Base-by-base conservation (phyloP, 345 rosid genomes). In the Murraya koenigii region DNA sequence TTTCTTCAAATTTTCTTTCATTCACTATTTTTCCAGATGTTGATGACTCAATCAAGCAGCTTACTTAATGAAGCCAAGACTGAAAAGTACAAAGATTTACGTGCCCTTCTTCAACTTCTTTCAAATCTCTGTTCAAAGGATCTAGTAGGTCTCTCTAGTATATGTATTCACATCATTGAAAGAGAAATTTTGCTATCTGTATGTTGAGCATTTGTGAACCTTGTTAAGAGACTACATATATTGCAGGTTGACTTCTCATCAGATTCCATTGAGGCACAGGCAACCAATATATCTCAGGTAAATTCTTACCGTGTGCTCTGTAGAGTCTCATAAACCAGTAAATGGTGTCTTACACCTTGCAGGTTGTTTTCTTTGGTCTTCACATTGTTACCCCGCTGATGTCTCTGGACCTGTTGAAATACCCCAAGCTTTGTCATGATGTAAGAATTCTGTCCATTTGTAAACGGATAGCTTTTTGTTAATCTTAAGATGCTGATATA, bases 81-180 rank as follows among this genome's bases (percentile, higher is more conserved):
- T 0, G 98, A 96, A 84, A 85, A 90, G 81, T 96, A 92, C 79
- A 96, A 92, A 85, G 98, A 94, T 82, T 79, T 96, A 66, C 97
- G 97, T 59, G 99, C 98, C 75, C 91, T 96, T 82, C 98, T 96
- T 86, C 99, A 94, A 83, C 93, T 96, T 76, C 99, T 96, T 76
- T 92, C 97, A 66, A 90, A 83, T 82, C 88, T 96, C 65, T 94
- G 99, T 87, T 96, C 97, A 62, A 96, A 92, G 80, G 99, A 96
- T 87, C 85, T 96, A 93, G 99, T 96, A 83, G 68, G 59, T 69
- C 22, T 49, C 23, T 66, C 58, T 35, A 52, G 11, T 8, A 36
- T 25, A 13, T 74, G 23, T 28, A 41, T 74, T 41, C 20, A 23
- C 23, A 39, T 2, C 35, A 26, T 39, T 30, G 69, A 23, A 19